Percentiles rank a stretch among this genome's conserved stretches.
These are phyloP conservation scores for Hypericum androsaemum DNA, from an alignment of 345 rosid species.

Conservation along the genomic window DNA sequence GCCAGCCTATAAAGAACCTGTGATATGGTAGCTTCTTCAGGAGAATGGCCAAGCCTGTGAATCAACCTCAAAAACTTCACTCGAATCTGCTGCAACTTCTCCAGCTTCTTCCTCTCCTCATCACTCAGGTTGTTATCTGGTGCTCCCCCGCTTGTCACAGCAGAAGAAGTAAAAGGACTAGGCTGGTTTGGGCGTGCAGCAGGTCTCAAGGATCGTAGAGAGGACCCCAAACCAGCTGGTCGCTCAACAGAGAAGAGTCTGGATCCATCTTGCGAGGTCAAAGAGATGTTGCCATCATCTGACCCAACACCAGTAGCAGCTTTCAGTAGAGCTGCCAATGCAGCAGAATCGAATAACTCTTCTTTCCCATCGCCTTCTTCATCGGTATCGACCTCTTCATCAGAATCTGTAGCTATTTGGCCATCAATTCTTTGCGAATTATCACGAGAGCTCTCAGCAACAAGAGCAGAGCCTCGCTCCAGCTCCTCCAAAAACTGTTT, in stretches of 20 bases:
- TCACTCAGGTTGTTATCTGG: constrained; percentile 60
- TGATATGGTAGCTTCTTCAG: constrained; percentile 68
- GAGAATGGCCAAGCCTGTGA: constrained; percentile 60
- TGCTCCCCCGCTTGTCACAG: constrained; percentile 33
- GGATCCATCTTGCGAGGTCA: constrained; percentile 79
- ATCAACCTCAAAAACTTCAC: constrained; percentile 86
- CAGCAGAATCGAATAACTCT: constrained; percentile 79
- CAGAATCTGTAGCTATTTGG: constrained; percentile 76
- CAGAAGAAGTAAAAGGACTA: constrained; percentile 40
- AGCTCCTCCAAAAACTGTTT: constrained; percentile 71
- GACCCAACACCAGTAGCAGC: constrained; percentile 71
- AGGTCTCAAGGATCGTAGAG: constrained; percentile 58
- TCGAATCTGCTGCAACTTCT: constrained; percentile 60
- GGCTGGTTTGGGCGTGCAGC: constrained; percentile 45
- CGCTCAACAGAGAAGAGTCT: constrained; percentile 85
- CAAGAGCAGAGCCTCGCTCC: constrained; percentile 46
- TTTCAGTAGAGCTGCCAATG: constrained; percentile 84
- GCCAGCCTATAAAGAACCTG: constrained; percentile 79
- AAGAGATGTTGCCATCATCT: constrained; percentile 47
- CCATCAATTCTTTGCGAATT: constrained; percentile 58
- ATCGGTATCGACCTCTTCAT: constrained; percentile 83
- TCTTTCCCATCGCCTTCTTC: constrained; percentile 67
- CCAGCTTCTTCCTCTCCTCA: constrained; percentile 72
- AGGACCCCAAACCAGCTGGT: constrained; percentile 88
- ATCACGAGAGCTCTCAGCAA: constrained; percentile 42